These are phyloP conservation scores for Cyclocybe aegerita DNA, from an alignment of 768 basidiomycete species.

Conservation along the genomic window DNA sequence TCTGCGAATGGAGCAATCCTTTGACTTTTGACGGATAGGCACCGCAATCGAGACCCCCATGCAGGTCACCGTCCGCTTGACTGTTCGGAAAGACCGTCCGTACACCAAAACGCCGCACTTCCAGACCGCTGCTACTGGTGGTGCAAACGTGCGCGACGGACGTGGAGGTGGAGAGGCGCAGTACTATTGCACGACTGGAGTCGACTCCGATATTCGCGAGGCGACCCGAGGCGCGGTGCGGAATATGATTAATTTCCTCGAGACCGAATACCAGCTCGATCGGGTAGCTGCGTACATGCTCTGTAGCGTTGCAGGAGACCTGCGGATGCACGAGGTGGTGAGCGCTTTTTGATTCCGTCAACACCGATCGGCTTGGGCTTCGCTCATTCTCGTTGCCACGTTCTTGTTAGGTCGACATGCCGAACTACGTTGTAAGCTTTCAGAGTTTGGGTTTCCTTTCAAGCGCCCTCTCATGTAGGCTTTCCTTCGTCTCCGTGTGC, in stretches of 20 bases:
- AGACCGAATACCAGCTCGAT: conserved; percentile 38
- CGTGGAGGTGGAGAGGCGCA: conserved; percentile 14
- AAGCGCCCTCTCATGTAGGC: background rate
- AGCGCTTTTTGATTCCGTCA: conserved; percentile 11
- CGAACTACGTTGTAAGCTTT: conserved; percentile 55
- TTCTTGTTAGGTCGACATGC: conserved; percentile 55
- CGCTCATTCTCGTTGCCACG: background rate
- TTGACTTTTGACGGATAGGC: conserved; percentile 31
- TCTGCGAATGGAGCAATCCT: background rate
- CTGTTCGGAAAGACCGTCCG: conserved; percentile 53
- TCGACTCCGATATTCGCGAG: conserved; percentile 54
- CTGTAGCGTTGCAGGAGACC: conserved; percentile 58
- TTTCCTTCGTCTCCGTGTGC: background rate
- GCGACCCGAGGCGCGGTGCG: conserved; percentile 57
- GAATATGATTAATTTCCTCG: conserved; percentile 55
- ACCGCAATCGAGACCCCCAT: conserved; percentile 67
- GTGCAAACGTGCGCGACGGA: conserved; percentile 23
- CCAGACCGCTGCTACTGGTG: conserved; percentile 23
- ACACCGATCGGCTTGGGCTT: background rate
- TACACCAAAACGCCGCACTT: conserved; percentile 63
- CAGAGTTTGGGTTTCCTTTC: background rate
- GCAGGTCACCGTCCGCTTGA: conserved; percentile 52
- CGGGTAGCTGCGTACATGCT: conserved; percentile 59
- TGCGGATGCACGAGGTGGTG: conserved; percentile 64
- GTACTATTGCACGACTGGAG: conserved; percentile 59